Evolutionary conservation across 2,329 filamentous ascomycete species (phyloP), one percentile per base, ranked within the genome.

Genomic region (Tolypocladium paradoxum): DNA sequence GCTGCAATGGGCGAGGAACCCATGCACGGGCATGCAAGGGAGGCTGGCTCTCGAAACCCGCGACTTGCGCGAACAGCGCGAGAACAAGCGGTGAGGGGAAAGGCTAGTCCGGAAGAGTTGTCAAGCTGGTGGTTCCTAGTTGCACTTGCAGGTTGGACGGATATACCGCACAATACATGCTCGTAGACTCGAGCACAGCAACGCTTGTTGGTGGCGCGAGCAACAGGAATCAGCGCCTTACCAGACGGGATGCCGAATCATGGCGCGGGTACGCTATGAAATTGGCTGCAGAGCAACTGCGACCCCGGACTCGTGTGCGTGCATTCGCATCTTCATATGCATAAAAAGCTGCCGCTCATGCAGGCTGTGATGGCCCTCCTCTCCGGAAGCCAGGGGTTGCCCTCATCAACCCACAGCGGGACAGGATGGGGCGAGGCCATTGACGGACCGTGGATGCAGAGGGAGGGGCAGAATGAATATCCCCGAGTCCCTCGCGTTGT

Each of bases 21-120:
- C 49, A 55, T 55, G 56, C 53, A 51, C 51, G 53, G 53, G 38
- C 48, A 54, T 58, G 56, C 55, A 58, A 57, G 56, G 55, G 56
- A 55, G 50, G 53, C 54, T 50, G 40, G 35, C 35, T 57, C 38
- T 49, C 53, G 11, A 27, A 38, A 48, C 53, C 53, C 47, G 54
- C 55, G 46, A 53, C 47, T 48, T 54, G 52, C 37, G 49, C 48
- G 51, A 33, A 33, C 50, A 38, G 48, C 34, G 43, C 40, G 36
- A 36, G 47, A 56, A 57, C 46, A 57, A 53, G 56, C 56, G 56
- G 56, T 57, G 56, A 57, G 54, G 51, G 50, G 40, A 40, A 40
- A 3, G 22, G 47, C n/a, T 9, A 36, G 20, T 20, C 14, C 22
- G 14, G 40, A 7, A 24, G n/a, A 20, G 36, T 9, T n/a, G 35